Conservation (phyloP, 345 rosid species). For the Melaleuca quinquenervia region DNA sequence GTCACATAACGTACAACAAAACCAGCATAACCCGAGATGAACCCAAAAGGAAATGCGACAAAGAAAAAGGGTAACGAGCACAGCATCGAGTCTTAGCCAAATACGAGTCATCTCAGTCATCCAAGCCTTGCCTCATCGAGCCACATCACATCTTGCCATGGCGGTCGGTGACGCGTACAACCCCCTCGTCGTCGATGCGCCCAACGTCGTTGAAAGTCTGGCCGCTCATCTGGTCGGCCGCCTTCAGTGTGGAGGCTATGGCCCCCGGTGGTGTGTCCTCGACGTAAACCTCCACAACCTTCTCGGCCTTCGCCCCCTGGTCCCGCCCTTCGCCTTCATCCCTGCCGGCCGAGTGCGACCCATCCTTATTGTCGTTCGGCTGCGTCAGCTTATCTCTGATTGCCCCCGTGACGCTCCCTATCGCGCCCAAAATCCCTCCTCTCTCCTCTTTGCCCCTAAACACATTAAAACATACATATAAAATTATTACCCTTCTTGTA, state of each 20-base stretch:
- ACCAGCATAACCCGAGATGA: neutral
- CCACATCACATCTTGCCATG: slow-evolving; percentile 11
- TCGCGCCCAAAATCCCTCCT: slow-evolving; percentile 21
- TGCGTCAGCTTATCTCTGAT: slow-evolving; percentile 29
- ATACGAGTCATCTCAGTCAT: neutral
- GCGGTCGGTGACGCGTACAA: neutral
- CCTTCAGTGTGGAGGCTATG: slow-evolving; percentile 17
- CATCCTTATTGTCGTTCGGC: slow-evolving; percentile 8
- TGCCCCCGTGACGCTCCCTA: slow-evolving; percentile 9
- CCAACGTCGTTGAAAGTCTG: slow-evolving; percentile 70
- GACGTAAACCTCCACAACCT: neutral
- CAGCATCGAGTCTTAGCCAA: too few relatives aligned
- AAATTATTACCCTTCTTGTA: too few relatives aligned
- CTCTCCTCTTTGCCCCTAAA: slow-evolving; percentile 20
- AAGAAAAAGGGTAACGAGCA: neutral
- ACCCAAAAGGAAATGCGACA: neutral
- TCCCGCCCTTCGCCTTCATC: slow-evolving; percentile 3
- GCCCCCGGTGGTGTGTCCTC: slow-evolving; percentile 13
- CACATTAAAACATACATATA: neutral
- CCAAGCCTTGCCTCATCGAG: neutral
- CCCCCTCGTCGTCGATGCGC: slow-evolving; percentile 19
- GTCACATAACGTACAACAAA: neutral
- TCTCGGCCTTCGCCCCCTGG: neutral
- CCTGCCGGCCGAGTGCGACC: neutral
- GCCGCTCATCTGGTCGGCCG: slow-evolving; percentile 49